Evolutionary conservation across 2,329 filamentous ascomycete genomes (phyloP).

Genomic region (Neofusicoccum ribis): DNA sequence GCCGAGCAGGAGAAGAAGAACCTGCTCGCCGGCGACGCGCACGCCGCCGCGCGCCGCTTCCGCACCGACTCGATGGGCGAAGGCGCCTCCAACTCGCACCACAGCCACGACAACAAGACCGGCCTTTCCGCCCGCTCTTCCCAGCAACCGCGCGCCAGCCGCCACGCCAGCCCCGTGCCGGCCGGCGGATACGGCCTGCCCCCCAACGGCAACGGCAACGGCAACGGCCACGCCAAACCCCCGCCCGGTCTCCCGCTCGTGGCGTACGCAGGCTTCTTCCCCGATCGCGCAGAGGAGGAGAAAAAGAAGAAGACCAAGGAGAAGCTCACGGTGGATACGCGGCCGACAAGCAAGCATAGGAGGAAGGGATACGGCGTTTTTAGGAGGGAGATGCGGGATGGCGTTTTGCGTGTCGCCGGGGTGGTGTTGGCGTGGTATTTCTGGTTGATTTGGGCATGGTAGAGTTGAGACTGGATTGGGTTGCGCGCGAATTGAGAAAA

Average conservation of each 20-base stretch:
- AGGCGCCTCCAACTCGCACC: constrained; percentile 32
- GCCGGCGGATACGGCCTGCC: constrained; percentile 32
- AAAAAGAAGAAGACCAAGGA: constrained; percentile 31
- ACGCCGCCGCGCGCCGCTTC: constrained; percentile 12
- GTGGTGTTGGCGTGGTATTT: constrained; percentile 65
- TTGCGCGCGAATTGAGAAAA: neutral
- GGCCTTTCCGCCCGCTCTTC: constrained; percentile 30
- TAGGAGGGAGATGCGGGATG: constrained; percentile 61
- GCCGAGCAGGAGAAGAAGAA: constrained; percentile 30
- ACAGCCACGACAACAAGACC: constrained; percentile 28
- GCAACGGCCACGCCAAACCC: constrained; percentile 19
- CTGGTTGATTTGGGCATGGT: constrained; percentile 58
- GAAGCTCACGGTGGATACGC: constrained; percentile 31
- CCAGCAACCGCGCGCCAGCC: constrained; percentile 31
- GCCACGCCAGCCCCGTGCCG: constrained; percentile 39
- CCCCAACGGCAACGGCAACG: neutral
- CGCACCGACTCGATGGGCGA: constrained; percentile 22
- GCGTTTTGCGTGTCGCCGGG: constrained; percentile 62
- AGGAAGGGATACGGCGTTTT: constrained; percentile 49
- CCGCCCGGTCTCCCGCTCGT: constrained; percentile 32
- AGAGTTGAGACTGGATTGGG: neutral
- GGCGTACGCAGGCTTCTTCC: constrained; percentile 46
- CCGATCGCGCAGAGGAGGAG: constrained; percentile 27
- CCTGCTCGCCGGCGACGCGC: constrained; percentile 6
- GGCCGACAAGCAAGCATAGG: constrained; percentile 26